Conservation (phyloP, 306 rosid genomes). For the Begonia loranthoides region DNA sequence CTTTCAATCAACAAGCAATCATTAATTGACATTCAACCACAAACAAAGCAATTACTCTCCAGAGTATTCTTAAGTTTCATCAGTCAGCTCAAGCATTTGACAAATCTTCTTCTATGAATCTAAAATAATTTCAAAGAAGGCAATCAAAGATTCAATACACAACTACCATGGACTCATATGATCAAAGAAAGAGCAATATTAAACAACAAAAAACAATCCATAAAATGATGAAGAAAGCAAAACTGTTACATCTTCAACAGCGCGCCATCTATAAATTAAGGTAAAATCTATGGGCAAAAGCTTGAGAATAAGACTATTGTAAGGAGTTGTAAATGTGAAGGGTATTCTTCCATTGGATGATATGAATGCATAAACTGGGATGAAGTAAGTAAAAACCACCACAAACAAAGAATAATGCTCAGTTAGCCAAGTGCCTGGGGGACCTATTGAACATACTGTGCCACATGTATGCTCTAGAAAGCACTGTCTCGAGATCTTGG, state of each 20-base stretch:
- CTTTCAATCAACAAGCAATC: no score
- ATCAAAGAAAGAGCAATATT: background rate
- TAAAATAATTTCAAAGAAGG: background rate
- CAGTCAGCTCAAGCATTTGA: background rate
- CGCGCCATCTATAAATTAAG: background rate
- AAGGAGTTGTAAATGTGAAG: conserved; percentile 14
- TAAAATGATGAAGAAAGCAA: background rate
- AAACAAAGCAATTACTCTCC: background rate
- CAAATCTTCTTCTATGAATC: background rate
- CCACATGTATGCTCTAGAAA: conserved; percentile 97
- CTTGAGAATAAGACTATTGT: conserved; percentile 23
- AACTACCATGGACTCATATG: background rate
- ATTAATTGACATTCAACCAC: no score
- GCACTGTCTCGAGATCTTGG: conserved; percentile 96
- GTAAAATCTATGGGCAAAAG: conserved; percentile 15
- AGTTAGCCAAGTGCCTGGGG: conserved; percentile 85
- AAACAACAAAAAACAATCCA: background rate
- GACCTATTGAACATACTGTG: conserved; percentile 94
- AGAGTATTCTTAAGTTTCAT: background rate
- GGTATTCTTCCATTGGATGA: conserved; percentile 1
- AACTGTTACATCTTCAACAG: background rate
- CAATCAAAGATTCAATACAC: background rate
- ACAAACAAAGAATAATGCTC: conserved; percentile 9
- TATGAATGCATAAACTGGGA: background rate
- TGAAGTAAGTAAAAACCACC: background rate